Conservation (phyloP, 2,329 filamentous ascomycete species). For the Cylindrodendrum hubeiense region DNA sequence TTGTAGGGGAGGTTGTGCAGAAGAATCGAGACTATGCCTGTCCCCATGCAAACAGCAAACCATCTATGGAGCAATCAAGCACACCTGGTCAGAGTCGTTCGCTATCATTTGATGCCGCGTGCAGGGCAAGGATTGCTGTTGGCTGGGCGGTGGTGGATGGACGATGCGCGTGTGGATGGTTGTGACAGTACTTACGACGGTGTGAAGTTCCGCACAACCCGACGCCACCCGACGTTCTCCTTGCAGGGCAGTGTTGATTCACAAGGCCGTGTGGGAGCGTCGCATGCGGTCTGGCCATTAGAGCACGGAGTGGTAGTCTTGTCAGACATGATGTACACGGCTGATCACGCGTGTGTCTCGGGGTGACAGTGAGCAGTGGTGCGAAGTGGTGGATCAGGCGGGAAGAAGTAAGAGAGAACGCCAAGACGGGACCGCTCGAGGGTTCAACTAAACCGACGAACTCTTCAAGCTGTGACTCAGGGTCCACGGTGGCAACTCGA, state of each 20-base stretch:
- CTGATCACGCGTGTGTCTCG: neutral
- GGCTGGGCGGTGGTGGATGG: neutral
- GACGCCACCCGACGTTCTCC: conserved; percentile 56
- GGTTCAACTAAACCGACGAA: conserved; percentile 12
- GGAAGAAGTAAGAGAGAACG: neutral
- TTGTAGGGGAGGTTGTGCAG: conserved; percentile 73
- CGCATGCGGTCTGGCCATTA: conserved; percentile 21
- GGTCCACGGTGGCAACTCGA: conserved; percentile 4
- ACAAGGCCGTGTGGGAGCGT: conserved; percentile 28
- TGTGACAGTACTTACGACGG: conserved; percentile 63
- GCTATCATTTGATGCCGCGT: neutral
- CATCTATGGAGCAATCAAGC: conserved; percentile 53
- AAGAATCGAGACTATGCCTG: conserved; percentile 74
- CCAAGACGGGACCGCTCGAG: neutral
- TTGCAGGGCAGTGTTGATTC: conserved; percentile 42
- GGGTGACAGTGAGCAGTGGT: conserved; percentile 6
- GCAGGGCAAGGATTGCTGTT: neutral
- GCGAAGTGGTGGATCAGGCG: conserved; percentile 30
- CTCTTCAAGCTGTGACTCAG: conserved; percentile 6
- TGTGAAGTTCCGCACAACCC: conserved; percentile 65
- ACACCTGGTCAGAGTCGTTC: conserved; percentile 14
- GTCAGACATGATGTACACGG: conserved; percentile 32
- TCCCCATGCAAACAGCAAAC: conserved; percentile 75
- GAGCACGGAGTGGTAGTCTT: conserved; percentile 23
- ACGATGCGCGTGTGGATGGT: neutral